Percentiles rank a stretch among this genome's conserved stretches.
phyloP scores from a whole-genome alignment of 805 yeast genomes.

The Phaffomyces antillensis region DNA sequence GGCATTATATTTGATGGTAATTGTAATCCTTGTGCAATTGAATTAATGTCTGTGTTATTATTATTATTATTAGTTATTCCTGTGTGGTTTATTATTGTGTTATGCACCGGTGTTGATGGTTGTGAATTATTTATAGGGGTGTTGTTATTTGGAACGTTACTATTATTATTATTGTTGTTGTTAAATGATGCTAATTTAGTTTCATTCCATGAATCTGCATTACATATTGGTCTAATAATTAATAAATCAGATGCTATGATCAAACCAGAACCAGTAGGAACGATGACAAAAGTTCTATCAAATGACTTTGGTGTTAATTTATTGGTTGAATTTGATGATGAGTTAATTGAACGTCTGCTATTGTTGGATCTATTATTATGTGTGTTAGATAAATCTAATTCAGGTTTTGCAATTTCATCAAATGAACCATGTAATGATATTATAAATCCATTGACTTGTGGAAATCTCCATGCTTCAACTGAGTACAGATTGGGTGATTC shows the following conservation, averaged over 20 bases:
- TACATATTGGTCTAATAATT: conserved; percentile 54
- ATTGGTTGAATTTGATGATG: conserved; percentile 12
- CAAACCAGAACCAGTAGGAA: conserved; percentile 63
- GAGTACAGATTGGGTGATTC: conserved; percentile 60
- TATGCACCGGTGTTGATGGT: conserved; percentile 3
- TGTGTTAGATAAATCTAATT: conserved; percentile 24
- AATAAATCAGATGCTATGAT: conserved; percentile 85
- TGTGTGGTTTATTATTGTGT: no score
- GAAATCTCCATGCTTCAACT: conserved; percentile 69
- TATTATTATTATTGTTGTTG: neutral
- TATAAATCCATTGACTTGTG: conserved; percentile 69
- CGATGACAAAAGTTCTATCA: conserved; percentile 76
- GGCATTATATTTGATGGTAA: conserved; percentile 23
- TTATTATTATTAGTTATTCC: no score
- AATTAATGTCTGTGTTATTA: neutral
- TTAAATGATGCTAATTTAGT: neutral
- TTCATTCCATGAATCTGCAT: conserved; percentile 48
- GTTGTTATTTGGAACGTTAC: conserved; percentile 9
- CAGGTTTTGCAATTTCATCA: conserved; percentile 59
- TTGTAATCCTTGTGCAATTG: conserved; percentile 26
- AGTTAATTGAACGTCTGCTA: neutral
- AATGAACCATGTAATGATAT: conserved; percentile 80
- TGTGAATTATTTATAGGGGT: neutral
- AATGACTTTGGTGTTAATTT: conserved; percentile 59
- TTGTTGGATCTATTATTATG: neutral